These are phyloP conservation scores for Penicillium hesseltinei DNA, from an alignment of 2,329 filamentous ascomycete genomes.

Conservation along the genomic window DNA sequence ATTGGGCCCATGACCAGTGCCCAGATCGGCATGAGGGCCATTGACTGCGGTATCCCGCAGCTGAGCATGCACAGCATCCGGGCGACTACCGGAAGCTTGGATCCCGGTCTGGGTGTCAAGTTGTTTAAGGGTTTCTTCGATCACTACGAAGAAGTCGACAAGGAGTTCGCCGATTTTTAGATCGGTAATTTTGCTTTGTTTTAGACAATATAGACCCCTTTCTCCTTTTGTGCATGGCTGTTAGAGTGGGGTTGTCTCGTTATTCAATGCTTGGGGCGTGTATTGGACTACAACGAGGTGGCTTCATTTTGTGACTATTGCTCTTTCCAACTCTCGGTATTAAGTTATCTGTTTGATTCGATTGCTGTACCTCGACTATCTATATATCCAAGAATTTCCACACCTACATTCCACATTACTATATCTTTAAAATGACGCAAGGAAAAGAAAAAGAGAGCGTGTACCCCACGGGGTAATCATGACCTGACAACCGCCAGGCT, in stretches of 20 bases:
- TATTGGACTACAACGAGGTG: background rate
- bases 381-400: conserved; percentile 10
- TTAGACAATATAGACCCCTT: background rate
- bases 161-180: conserved; percentile 61
- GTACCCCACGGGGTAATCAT: background rate
- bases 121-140: conserved; percentile 89
- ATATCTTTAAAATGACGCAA: background rate
- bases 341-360: background rate
- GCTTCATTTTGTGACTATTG: background rate
- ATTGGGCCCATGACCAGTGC: conserved; percentile 89
- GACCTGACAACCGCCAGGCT: background rate
- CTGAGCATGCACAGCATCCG: conserved; percentile 92
- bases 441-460: background rate
- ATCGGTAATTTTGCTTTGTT: background rate
- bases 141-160: conserved; percentile 78
- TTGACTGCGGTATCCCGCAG: conserved; percentile 88
- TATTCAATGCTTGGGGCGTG: background rate
- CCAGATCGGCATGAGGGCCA: conserved; percentile 74
- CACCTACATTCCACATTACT: background rate
- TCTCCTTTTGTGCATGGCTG: background rate
- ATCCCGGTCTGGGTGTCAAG: conserved; percentile 83
- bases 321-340: background rate
- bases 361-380: conserved; percentile 4
- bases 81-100: conserved; percentile 79
- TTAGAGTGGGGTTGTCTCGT: background rate